Conservation (phyloP, 768 basidiomycete genomes). For the Asterophora parasitica region DNA sequence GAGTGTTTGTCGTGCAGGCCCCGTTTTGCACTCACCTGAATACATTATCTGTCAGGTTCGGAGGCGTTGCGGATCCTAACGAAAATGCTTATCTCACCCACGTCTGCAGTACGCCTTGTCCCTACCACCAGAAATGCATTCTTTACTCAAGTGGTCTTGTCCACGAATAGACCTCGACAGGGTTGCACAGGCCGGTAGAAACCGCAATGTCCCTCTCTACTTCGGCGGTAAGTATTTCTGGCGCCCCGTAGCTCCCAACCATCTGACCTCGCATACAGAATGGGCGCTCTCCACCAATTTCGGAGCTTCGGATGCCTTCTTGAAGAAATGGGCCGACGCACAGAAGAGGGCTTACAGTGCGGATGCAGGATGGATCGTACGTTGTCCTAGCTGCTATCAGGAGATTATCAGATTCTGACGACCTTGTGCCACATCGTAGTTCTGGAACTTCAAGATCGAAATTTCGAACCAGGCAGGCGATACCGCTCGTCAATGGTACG, state of each 20-base stretch:
- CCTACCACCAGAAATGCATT: background rate
- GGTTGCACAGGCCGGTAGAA: slow-evolving; percentile 30
- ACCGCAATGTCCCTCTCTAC: slow-evolving; percentile 35
- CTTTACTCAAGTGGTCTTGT: background rate
- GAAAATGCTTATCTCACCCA: slow-evolving; percentile 59
- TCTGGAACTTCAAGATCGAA: slow-evolving; percentile 76
- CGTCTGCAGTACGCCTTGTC: slow-evolving; percentile 58
- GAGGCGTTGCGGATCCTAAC: slow-evolving; percentile 62
- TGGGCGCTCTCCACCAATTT: slow-evolving; percentile 61
- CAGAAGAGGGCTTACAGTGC: slow-evolving; percentile 64
- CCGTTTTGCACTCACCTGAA: slow-evolving; percentile 1
- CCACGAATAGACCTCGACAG: slow-evolving; percentile 50
- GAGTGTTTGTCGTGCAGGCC: slow-evolving; percentile 19
- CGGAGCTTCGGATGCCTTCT: slow-evolving; percentile 53
- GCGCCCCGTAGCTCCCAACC: background rate
- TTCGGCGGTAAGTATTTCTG: slow-evolving; percentile 30
- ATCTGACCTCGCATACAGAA: slow-evolving; percentile 22
- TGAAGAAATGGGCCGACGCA: slow-evolving; percentile 68
- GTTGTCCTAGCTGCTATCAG: slow-evolving; percentile 17
- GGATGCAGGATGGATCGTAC: slow-evolving; percentile 62
- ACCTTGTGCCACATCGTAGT: slow-evolving; percentile 19
- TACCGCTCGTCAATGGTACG: slow-evolving; percentile 62
- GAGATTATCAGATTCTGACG: no score
- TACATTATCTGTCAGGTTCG: slow-evolving; percentile 26
- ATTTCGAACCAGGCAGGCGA: slow-evolving; percentile 44